Percentiles rank a stretch among this genome's conserved stretches.
These are phyloP conservation scores for Botryobasidium botryosum DNA, from an alignment of 768 basidiomycete genomes.

Conservation along the genomic window DNA sequence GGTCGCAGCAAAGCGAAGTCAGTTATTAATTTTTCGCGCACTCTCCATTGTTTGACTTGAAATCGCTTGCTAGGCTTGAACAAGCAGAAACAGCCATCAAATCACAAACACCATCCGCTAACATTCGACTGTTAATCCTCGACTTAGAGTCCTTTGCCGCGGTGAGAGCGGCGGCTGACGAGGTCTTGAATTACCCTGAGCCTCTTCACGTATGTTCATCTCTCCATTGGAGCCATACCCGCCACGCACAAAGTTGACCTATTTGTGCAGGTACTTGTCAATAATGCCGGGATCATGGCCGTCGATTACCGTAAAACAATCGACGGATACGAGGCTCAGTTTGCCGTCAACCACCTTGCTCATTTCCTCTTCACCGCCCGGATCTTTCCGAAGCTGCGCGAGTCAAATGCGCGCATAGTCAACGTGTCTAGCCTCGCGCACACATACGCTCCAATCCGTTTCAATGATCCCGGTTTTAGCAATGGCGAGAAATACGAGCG, in stretches of 20 bases:
- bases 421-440: neutral
- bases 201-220: too few relatives aligned
- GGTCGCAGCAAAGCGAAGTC: too few relatives aligned
- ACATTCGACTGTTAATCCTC: too few relatives aligned
- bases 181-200: too few relatives aligned
- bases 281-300: slow-evolving; percentile 1
- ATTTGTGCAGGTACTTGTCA: neutral
- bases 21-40: too few relatives aligned
- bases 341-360: neutral
- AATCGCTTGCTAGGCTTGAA: neutral
- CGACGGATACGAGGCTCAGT: neutral
- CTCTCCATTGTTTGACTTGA: neutral
- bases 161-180: too few relatives aligned
- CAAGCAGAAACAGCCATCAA: too few relatives aligned
- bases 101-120: too few relatives aligned
- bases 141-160: too few relatives aligned
- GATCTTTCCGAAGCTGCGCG: neutral
- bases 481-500: neutral
- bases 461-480: neutral
- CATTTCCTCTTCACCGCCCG: neutral
- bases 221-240: neutral
- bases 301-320: neutral
- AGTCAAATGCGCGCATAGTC: neutral
- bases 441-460: neutral
- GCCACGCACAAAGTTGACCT: neutral